phyloP scores from a whole-genome alignment of 495 filamentous ascomycete genomes.

The Xylaria telfairii region DNA sequence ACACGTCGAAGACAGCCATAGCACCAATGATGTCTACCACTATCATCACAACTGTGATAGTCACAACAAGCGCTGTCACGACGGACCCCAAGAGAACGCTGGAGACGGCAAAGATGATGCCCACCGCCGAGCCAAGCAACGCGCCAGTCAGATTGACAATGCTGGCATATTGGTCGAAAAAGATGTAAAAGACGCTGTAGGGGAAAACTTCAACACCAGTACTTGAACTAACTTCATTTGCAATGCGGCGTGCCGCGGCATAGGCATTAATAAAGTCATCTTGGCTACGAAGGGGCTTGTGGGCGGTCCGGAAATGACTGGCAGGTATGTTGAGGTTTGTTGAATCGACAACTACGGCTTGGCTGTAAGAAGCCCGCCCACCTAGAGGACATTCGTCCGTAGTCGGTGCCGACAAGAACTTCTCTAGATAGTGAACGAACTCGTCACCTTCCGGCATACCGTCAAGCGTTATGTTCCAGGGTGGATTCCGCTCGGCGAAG shows the following conservation, averaged over 20 bases:
- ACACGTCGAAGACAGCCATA: slow-evolving; percentile 88
- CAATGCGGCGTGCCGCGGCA: slow-evolving; percentile 87
- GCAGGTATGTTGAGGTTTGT: slow-evolving; percentile 69
- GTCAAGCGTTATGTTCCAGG: slow-evolving; percentile 84
- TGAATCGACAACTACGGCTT: slow-evolving; percentile 80
- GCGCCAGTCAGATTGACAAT: slow-evolving; percentile 80
- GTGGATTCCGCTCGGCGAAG: slow-evolving; percentile 74
- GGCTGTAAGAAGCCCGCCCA: slow-evolving; percentile 84
- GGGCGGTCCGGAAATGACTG: slow-evolving; percentile 89
- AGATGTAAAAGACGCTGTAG: slow-evolving; percentile 96
- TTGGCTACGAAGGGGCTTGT: slow-evolving; percentile 84
- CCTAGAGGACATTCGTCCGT: slow-evolving; percentile 83
- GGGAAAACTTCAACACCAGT: slow-evolving; percentile 85
- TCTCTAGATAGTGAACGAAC: slow-evolving; percentile 81
- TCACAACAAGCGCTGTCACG: slow-evolving; percentile 80
- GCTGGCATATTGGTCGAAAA: slow-evolving; percentile 94
- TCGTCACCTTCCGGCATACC: slow-evolving; percentile 94
- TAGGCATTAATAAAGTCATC: slow-evolving; percentile 94
- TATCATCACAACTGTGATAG: slow-evolving; percentile 86
- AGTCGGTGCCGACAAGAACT: slow-evolving; percentile 83
- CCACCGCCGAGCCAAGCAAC: slow-evolving; percentile 81
- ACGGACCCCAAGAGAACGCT: slow-evolving; percentile 82
- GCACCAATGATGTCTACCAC: slow-evolving; percentile 93
- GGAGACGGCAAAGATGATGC: slow-evolving; percentile 79
- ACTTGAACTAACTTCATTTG: slow-evolving; percentile 68